Conservation (phyloP, 225 moss, liverwort and hornwort species). For the Physcomitrellopsis africana region DNA sequence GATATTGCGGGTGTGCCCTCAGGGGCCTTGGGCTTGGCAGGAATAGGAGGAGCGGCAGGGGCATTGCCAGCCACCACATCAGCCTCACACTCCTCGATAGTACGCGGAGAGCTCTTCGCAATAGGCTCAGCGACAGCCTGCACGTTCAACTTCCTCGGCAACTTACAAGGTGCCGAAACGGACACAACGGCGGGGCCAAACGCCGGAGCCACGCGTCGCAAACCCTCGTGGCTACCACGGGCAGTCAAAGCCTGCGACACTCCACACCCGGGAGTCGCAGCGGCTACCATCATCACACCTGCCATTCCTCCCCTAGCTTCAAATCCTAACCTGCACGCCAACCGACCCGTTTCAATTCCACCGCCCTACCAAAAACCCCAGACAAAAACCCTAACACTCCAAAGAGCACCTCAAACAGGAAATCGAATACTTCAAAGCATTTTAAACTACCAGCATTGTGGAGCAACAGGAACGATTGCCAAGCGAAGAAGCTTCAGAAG, state of each 20-base stretch:
- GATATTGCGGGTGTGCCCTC: constrained; percentile 60
- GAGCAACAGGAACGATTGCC: too few relatives aligned
- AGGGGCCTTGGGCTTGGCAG: constrained; percentile 50
- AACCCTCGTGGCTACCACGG: not conserved
- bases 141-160: constrained; percentile 36
- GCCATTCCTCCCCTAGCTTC: not conserved
- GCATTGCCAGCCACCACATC: constrained; percentile 70
- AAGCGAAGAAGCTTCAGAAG: too few relatives aligned
- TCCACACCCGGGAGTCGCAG: not conserved
- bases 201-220: constrained; percentile 7
- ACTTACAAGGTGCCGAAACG: not conserved
- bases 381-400: not conserved
- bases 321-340: not conserved
- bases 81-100: constrained; percentile 68
- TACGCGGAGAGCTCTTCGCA: constrained; percentile 34
- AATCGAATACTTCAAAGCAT: too few relatives aligned
- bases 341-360: not conserved
- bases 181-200: not conserved
- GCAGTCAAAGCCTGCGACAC: not conserved
- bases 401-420: too few relatives aligned
- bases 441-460: too few relatives aligned
- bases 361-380: too few relatives aligned
- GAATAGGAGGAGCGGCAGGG: constrained; percentile 55
- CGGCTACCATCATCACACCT: not conserved
- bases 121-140: constrained; percentile 65